Conservation (phyloP, 176 grass and related monocot species). For the Stipa capillata region DNA sequence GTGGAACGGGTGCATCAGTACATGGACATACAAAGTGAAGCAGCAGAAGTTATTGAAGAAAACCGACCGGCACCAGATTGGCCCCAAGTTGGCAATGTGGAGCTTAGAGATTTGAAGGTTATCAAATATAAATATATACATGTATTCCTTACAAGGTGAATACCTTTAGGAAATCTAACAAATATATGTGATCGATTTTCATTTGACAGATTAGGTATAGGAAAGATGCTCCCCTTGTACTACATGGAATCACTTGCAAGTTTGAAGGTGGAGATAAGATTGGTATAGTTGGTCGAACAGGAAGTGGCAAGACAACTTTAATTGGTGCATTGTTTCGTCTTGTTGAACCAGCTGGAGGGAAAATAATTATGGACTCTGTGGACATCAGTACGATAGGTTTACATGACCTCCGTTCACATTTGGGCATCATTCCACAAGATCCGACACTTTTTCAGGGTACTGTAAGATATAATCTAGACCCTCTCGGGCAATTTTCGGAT, state of each 20-base stretch:
- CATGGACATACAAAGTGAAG: constrained; percentile 71
- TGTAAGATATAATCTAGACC: constrained; percentile 86
- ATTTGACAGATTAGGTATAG: constrained; percentile 72
- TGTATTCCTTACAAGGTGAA: not conserved
- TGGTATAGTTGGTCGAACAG: constrained; percentile 88
- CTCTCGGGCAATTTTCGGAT: constrained; percentile 54
- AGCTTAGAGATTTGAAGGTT: constrained; percentile 78
- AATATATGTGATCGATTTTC: not conserved
- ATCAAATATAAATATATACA: not conserved
- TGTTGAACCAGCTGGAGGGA: constrained; percentile 70
- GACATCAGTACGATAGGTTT: constrained; percentile 67
- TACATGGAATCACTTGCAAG: constrained; percentile 70
- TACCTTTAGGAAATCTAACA: not conserved
- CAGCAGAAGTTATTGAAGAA: constrained; percentile 48
- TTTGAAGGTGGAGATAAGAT: constrained; percentile 86
- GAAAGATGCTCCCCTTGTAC: constrained; percentile 55
- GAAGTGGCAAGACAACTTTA: constrained; percentile 89
- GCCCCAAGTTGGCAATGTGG: constrained; percentile 61
- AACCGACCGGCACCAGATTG: constrained; percentile 51
- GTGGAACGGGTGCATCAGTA: constrained; percentile 92
- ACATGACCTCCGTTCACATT: constrained; percentile 72
- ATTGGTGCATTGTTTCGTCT: constrained; percentile 83
- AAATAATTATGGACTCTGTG: constrained; percentile 59
- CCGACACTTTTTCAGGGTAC: constrained; percentile 83
- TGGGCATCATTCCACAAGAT: constrained; percentile 97